phyloP scores from a whole-genome alignment of 2,329 filamentous ascomycete genomes.

The Sporothrix variecibatus region DNA sequence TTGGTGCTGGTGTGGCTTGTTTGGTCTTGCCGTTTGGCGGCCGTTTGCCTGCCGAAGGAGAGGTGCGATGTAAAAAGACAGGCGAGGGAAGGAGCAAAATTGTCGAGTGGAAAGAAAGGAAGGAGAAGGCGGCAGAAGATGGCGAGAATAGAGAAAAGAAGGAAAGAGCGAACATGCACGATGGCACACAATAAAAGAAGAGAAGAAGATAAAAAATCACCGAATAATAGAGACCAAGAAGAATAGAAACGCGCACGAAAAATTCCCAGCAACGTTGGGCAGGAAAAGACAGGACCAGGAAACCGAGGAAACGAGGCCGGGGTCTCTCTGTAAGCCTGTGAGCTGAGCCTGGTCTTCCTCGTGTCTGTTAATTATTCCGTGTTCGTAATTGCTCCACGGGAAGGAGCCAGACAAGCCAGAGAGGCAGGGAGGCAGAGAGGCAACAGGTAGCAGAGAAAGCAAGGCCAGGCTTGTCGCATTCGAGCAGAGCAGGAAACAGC shows the following conservation, averaged over 20 bases:
- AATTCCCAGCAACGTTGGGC: neutral
- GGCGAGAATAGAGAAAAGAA: neutral
- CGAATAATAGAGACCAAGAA: neutral
- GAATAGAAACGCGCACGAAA: neutral
- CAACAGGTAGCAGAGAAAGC: neutral
- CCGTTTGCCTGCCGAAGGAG: neutral
- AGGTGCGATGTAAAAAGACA: neutral
- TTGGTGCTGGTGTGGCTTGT: neutral
- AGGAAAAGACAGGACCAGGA: slow-evolving; percentile 8
- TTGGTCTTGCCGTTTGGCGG: neutral
- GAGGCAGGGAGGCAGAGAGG: neutral
- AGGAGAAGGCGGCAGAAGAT: neutral
- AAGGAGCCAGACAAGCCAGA: neutral
- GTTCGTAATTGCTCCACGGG: slow-evolving; percentile 1
- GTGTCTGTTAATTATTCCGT: neutral
- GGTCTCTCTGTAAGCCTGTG: neutral
- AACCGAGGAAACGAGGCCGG: neutral
- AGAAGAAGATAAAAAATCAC: neutral
- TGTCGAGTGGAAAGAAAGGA: neutral
- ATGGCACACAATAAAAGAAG: neutral
- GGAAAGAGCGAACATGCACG: neutral
- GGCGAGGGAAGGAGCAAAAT: neutral
- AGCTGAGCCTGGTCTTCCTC: neutral
- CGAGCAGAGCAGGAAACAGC: slow-evolving; percentile 12
- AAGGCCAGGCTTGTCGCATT: neutral